Evolutionary conservation across 2,329 filamentous ascomycete species (phyloP).

Genomic region (Hymenoscyphus fructigenus): DNA sequence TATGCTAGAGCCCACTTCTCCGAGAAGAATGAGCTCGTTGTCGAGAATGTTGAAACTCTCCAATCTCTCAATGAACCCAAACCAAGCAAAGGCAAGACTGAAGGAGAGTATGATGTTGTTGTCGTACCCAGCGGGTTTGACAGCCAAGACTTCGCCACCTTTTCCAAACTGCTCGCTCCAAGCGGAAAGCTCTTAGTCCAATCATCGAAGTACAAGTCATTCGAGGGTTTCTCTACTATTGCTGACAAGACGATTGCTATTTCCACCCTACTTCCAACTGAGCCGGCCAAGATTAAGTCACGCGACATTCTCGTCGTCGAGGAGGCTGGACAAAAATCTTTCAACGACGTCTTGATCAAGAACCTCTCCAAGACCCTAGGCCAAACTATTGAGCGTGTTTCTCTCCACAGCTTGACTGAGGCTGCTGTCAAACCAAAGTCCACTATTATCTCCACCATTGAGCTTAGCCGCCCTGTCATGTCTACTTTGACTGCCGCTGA

Average conservation of each 20-base stretch:
- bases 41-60: neutral
- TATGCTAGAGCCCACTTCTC: neutral
- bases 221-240: neutral
- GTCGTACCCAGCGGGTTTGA: neutral
- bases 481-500: neutral
- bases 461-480: constrained; percentile 4
- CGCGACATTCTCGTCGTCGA: neutral
- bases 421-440: constrained; percentile 1
- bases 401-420: neutral
- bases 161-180: neutral
- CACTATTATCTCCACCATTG: constrained; percentile 8
- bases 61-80: neutral
- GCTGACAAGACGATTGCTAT: neutral
- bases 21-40: constrained; percentile 1
- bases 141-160: neutral
- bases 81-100: neutral
- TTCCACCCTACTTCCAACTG: neutral
- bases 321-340: neutral
- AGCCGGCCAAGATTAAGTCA: neutral
- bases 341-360: constrained; percentile 3
- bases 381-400: neutral
- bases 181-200: neutral
- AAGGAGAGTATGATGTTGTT: neutral
- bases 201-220: neutral
- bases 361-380: constrained; percentile 1